Conservation (phyloP, 345 rosid species). For the Eucalyptus microcorys region DNA sequence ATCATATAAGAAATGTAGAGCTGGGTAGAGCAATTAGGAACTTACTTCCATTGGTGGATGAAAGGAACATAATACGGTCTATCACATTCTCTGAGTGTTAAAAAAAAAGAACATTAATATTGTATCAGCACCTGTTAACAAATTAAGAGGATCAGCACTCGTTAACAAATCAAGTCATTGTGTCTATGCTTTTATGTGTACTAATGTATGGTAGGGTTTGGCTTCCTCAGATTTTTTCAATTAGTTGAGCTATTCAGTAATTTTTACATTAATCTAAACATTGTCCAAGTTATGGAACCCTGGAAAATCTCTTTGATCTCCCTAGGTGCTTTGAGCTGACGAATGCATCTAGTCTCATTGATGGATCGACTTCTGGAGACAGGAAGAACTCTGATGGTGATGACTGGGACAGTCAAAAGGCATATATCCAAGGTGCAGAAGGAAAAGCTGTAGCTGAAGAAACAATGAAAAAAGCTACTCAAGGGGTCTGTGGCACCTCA, state of each 20-base stretch:
- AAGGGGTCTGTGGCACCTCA: conserved; percentile 4
- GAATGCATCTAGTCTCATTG: background rate
- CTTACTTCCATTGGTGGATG: background rate
- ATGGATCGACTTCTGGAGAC: background rate
- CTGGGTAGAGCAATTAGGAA: background rate
- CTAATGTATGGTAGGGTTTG: background rate
- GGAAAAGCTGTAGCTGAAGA: conserved; percentile 13
- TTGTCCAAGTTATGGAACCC: background rate
- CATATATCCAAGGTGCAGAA: background rate
- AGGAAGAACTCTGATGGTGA: background rate
- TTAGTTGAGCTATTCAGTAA: background rate
- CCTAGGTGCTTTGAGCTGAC: conserved; percentile 5
- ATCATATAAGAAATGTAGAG: background rate
- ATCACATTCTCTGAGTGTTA: background rate
- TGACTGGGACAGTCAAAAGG: conserved; percentile 2
- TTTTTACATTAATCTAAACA: background rate
- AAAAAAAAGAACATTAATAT: background rate
- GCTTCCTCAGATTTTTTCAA: background rate
- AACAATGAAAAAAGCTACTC: conserved; percentile 6
- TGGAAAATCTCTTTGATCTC: background rate
- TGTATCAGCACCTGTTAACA: background rate
- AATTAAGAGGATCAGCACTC: background rate
- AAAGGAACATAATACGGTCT: background rate
- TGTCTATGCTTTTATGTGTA: background rate
- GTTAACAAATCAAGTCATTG: background rate